Evolutionary conservation across 2,329 filamentous ascomycete species (phyloP), one percentile per base, ranked within the genome.

Genomic region (Fusarium ambrosium): DNA sequence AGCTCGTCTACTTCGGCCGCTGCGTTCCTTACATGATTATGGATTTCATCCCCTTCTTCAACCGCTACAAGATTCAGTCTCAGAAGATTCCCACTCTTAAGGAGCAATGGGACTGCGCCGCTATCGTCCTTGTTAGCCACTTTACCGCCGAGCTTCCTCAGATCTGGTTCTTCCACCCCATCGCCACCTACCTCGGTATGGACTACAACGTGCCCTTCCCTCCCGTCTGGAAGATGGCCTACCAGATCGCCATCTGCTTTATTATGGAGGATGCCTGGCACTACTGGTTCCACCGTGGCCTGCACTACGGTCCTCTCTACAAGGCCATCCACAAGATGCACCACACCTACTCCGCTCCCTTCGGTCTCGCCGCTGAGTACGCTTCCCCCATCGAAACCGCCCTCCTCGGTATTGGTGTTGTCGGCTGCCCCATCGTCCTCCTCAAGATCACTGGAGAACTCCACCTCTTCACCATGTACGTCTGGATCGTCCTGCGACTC

Each of bases 151-250:
- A 99, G 86, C 91, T 99, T 41, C 97, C 97, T 72, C 97, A 98
- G 85, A 98, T 98, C 84, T 98, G 96, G 96, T 90, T 98, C 79
- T 99, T 99, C 90, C 97, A 99, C 87, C 97, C 97, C 34, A 91
- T 98, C 88, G 96, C 96, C 68, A 94, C 95, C 82, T 97, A 91
- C 85, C 95, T 95, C 82, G 97, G 97, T 79, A 93, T 99, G 85
- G 89, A 92, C 69, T 98, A 94, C 76, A 91, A 91, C 72, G 94
- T 98, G 59, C 97, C 96, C 11, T 99, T 99, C 88, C 97, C 97
- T 37, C 88, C 93, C 14, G 80, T 92, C 77, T 93, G 89, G 86
- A 98, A 92, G 80, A 98, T 99, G 89, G 93, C 93, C 75, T 91
- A 94, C 82, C 97, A 99, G 80, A 96, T 99, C 77, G 90, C 92